phyloP scores from a whole-genome alignment of 345 rosid species.

The Hypericum perforatum region DNA sequence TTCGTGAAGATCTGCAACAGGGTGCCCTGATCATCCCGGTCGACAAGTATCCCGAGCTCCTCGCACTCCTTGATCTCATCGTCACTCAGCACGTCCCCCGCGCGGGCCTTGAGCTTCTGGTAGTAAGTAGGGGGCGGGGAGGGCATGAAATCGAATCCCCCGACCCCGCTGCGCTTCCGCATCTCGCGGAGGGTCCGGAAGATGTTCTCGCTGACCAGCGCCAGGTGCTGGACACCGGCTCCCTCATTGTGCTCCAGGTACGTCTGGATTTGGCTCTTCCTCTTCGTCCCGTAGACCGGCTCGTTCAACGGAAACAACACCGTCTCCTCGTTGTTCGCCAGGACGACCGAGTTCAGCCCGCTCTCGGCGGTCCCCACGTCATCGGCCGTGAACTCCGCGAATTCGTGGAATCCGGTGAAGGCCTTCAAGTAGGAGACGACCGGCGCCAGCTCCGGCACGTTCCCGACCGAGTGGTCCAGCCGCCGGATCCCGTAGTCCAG shows the following conservation, averaged over 20 bases:
- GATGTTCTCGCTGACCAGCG: constrained; percentile 60
- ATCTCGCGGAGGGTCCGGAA: constrained; percentile 73
- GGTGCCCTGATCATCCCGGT: constrained; percentile 91
- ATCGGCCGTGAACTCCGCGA: constrained; percentile 86
- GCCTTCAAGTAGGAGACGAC: constrained; percentile 51
- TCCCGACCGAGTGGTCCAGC: constrained; percentile 89
- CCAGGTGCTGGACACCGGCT: constrained; percentile 80
- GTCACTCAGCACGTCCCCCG: constrained; percentile 60
- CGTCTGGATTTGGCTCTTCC: constrained; percentile 95
- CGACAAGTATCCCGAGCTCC: constrained; percentile 84
- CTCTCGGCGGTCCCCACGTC: constrained; percentile 90
- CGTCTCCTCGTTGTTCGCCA: constrained; percentile 71
- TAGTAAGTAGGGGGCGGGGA: constrained; percentile 86
- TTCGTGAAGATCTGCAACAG: constrained; percentile 93
- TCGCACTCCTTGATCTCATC: constrained; percentile 84
- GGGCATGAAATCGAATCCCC: constrained; percentile 95
- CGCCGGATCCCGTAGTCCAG: constrained; percentile 64
- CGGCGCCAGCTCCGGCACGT: constrained; percentile 62
- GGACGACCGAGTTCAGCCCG: constrained; percentile 68
- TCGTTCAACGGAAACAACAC: constrained; percentile 79
- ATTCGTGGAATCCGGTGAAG: constrained; percentile 86
- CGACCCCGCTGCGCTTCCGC: constrained; percentile 64
- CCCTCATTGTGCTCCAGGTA: constrained; percentile 91
- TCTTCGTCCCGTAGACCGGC: constrained; percentile 80
- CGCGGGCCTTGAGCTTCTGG: constrained; percentile 58